Conservation (phyloP, 116 monocot species). For the Papilionanthe hybrid region DNA sequence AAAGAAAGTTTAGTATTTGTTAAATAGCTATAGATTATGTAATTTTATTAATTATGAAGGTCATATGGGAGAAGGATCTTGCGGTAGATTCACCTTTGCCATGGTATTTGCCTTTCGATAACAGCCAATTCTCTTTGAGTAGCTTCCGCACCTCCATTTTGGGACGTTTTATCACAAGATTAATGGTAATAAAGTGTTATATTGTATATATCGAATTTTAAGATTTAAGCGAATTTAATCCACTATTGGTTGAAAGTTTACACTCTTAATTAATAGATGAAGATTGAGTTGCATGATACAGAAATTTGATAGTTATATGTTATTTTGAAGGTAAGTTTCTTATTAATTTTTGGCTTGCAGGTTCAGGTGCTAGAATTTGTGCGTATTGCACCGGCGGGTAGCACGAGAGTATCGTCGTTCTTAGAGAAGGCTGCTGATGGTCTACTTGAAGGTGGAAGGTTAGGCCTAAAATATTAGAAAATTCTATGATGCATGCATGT, state of each 20-base stretch:
- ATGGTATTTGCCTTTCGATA: constrained; percentile 91
- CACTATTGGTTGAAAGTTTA: too few species aligned
- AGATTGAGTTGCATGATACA: too few species aligned
- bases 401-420: constrained; percentile 83
- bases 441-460: constrained; percentile 94
- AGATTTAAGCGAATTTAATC: too few species aligned
- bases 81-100: constrained; percentile 74
- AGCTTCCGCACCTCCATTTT: constrained; percentile 87
- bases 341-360: constrained; percentile 25
- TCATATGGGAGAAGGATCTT: constrained; percentile 83
- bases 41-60: constrained; percentile 34
- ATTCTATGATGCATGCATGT: too few species aligned
- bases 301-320: too few species aligned
- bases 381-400: constrained; percentile 82
- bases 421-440: constrained; percentile 95
- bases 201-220: too few species aligned
- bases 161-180: constrained; percentile 75
- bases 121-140: constrained; percentile 65
- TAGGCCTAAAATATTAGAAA: not conserved
- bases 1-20: too few species aligned
- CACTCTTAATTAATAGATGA: too few species aligned
- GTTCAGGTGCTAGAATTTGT: constrained; percentile 73
- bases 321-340: too few species aligned
- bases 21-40: too few species aligned
- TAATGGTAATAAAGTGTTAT: constrained; percentile 39